phyloP scores from a whole-genome alignment of 257 asterid species.

The Nicotiana attenuata region DNA sequence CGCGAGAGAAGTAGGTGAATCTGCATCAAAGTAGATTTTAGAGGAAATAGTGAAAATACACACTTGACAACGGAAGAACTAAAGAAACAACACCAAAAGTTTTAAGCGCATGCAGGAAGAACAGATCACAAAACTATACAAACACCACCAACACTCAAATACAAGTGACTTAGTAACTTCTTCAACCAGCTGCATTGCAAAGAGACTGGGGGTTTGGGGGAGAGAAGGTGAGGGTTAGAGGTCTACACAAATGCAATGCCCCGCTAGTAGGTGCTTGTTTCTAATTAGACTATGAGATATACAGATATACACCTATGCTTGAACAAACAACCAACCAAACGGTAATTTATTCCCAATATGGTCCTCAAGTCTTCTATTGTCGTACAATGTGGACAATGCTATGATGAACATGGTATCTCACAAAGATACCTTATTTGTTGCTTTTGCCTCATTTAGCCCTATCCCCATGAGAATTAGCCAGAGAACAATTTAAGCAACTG shows the following conservation, averaged over 20 bases:
- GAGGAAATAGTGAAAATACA: slow-evolving; percentile 1
- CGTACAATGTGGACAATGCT: not conserved
- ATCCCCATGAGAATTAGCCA: not conserved
- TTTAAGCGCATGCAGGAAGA: not conserved
- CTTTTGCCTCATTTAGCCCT: not conserved
- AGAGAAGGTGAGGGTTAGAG: not conserved
- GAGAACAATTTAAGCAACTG: not conserved
- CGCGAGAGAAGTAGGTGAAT: slow-evolving; percentile 81
- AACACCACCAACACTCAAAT: not conserved
- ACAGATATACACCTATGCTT: not conserved
- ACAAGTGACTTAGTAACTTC: not conserved
- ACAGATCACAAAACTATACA: not conserved
- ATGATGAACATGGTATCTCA: not conserved
- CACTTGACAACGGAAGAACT: not conserved
- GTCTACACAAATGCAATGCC: not conserved
- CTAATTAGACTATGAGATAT: not conserved
- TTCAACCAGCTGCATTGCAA: not conserved
- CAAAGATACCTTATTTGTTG: not conserved
- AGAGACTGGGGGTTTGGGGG: not conserved
- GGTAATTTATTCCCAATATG: not conserved
- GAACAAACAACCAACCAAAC: not conserved
- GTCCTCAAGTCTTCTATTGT: not conserved
- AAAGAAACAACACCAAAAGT: not conserved
- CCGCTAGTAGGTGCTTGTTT: not conserved
- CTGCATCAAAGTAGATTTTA: slow-evolving; percentile 39